A percentile compares a stretch with the other conserved stretches of the same genome.
These are phyloP conservation scores for Nannochloropsis granulata DNA, from an alignment of 108 stramenopile genomes.

Conservation along the genomic window DNA sequence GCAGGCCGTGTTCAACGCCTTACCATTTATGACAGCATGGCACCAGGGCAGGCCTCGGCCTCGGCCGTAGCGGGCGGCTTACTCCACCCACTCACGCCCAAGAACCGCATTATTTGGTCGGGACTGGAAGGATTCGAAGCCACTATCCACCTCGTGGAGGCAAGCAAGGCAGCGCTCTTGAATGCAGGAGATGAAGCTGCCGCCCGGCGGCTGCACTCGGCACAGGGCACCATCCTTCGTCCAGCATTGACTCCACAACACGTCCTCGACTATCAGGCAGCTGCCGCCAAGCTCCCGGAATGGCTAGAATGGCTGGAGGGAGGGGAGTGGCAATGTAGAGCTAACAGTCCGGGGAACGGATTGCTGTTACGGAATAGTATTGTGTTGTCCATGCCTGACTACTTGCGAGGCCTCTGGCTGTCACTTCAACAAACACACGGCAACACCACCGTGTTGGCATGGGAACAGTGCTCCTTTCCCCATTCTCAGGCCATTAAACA, in stretches of 20 bases:
- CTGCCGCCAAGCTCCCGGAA: background rate
- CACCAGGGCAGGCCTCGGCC: slow-evolving; percentile 21
- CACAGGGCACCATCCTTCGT: background rate
- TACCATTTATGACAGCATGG: slow-evolving; percentile 18
- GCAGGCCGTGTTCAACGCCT: slow-evolving; percentile 7
- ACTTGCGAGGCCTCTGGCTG: background rate
- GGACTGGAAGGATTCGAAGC: slow-evolving; percentile 23
- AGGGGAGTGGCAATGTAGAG: background rate
- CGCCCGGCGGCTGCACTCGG: background rate
- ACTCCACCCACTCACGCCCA: slow-evolving; percentile 28
- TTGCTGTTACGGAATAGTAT: background rate
- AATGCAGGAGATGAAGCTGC: background rate
- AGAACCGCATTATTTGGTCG: slow-evolving; percentile 23
- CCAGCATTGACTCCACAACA: background rate
- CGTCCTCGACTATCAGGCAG: background rate
- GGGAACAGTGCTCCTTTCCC: background rate
- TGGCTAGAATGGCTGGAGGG: background rate
- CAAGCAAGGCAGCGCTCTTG: background rate
- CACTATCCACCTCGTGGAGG: slow-evolving; percentile 22
- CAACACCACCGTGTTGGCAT: background rate
- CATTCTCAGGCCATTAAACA: too few relatives aligned
- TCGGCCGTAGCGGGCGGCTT: slow-evolving; percentile 25
- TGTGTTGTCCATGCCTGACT: background rate
- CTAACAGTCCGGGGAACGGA: too few relatives aligned
- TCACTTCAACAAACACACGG: background rate